Conservation (phyloP, 2,329 filamentous ascomycete species). For the Fusarium acutatum region DNA sequence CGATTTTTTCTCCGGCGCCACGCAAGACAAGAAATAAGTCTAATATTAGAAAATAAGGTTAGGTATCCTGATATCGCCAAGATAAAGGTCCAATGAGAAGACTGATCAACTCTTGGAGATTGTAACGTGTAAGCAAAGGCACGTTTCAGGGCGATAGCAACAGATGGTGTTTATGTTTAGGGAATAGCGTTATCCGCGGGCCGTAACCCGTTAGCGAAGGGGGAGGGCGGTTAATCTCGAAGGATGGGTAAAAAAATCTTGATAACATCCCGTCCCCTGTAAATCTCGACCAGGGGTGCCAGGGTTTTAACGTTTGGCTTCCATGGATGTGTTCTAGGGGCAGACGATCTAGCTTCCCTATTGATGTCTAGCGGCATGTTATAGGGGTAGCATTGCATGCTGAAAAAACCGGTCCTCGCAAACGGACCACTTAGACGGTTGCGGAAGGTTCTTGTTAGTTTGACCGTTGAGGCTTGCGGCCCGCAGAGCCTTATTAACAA, state of each 20-base stretch:
- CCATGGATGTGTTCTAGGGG: background rate
- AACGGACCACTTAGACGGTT: background rate
- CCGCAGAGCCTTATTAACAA: constrained; percentile 12
- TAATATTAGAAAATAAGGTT: constrained; percentile 20
- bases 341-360: constrained; percentile 17
- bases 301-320: background rate
- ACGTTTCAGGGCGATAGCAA: constrained; percentile 7
- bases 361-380: constrained; percentile 1
- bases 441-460: constrained; percentile 1
- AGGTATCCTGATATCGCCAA: constrained; percentile 9
- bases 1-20: background rate
- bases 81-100: background rate
- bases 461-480: constrained; percentile 2
- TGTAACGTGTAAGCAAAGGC: background rate
- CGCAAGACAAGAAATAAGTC: background rate
- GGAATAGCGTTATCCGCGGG: constrained; percentile 1
- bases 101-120: background rate
- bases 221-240: background rate
- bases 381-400: background rate
- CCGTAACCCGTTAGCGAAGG: constrained; percentile 20
- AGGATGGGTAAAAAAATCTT: background rate
- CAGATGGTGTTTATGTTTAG: background rate
- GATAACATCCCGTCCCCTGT: constrained; percentile 7
- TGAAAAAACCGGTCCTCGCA: background rate
- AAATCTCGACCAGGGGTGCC: constrained; percentile 5